Base-by-base conservation (phyloP, 1,284 basidiomycete genomes). In the Mycena sp. region DNA sequence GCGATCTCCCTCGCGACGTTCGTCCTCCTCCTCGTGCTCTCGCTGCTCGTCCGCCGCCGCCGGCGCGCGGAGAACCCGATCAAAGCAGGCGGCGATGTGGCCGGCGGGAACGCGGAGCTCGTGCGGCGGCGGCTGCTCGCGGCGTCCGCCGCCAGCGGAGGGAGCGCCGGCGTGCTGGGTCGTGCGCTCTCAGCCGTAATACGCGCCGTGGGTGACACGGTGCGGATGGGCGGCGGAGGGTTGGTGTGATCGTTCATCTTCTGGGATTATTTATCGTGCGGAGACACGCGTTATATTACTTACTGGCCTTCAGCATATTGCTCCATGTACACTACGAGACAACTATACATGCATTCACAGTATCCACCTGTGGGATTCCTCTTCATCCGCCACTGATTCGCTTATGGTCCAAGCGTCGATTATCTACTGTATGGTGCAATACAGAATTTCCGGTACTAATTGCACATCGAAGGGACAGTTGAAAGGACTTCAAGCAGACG, bases 211-310 rank as follows among this genome's bases (percentile, higher is more conserved):
- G 73, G 77, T 51, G 91, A 93, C 77, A 90, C 90, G 4, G 81
- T 91, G 25, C 81, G 81, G 69, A 93, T 93, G 91, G 91, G 87
- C 2, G 91, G 89, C 14, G 83, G 90, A 63, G 91, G 91, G 23
- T 75, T 93, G 64, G 89, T 90, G 41, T 92, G 72, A 80, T 35
- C 32, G 14, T n/a, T n/a, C n/a, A n/a, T n/a, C n/a, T n/a, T 35
- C 9, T 35, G 32, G 32, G 32, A 35, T 35, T 35, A 7, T 35
- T 35, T 7, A 14, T 35, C 32, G n/a, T n/a, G n/a, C n/a, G n/a
- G n/a, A n/a, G n/a, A n/a, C n/a, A n/a, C n/a, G n/a, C 32, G 14
- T 14, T 14, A 35, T 35, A 35, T 35, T 35, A 35, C 32, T 35
- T 35, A 35, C 32, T 35, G 32, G 32, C 32, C n/a, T n/a, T n/a